Percentiles rank a stretch among this genome's conserved stretches.
phyloP scores from a whole-genome alignment of 164 flowering plant genomes.

The Stephania japonica region DNA sequence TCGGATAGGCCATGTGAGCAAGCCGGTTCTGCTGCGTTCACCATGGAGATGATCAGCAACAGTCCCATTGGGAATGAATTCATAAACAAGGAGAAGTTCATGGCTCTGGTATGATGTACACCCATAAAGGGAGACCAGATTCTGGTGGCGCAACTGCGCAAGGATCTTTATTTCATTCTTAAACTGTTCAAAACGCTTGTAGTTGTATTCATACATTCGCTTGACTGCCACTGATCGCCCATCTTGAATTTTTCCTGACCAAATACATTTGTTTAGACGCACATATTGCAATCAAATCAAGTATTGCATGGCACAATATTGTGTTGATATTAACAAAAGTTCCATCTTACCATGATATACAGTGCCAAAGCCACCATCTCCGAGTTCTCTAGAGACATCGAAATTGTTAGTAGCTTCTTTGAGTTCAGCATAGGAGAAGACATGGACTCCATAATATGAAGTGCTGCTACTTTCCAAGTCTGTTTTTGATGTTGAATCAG shows the following conservation, averaged over 20 bases:
- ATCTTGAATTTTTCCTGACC: conserved; percentile 55
- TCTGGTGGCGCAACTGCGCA: conserved; percentile 50
- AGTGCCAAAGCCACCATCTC: conserved; percentile 36
- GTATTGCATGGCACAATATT: no score
- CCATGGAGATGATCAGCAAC: conserved; percentile 79
- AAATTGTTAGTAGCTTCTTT: conserved; percentile 36
- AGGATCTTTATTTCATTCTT: conserved; percentile 67
- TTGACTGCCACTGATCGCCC: conserved; percentile 77
- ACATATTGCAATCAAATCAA: no score
- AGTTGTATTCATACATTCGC: conserved; percentile 58
- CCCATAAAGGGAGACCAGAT: conserved; percentile 69
- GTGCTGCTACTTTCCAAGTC: conserved; percentile 15
- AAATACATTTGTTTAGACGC: neutral
- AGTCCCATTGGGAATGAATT: conserved; percentile 63
- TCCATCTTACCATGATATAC: conserved; percentile 30
- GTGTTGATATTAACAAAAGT: neutral
- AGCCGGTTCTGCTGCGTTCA: conserved; percentile 20
- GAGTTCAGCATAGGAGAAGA: conserved; percentile 30
- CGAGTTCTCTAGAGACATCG: conserved; percentile 29
- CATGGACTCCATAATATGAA: conserved; percentile 16
- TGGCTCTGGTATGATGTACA: conserved; percentile 68
- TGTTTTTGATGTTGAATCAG: conserved; percentile 1
- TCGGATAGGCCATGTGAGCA: conserved; percentile 52
- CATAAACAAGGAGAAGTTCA: conserved; percentile 75
- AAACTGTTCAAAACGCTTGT: conserved; percentile 59